A percentile compares a stretch with the other conserved stretches of the same genome.
phyloP scores from a whole-genome alignment of 2,329 filamentous ascomycete species.

The Didymella pinodella region DNA sequence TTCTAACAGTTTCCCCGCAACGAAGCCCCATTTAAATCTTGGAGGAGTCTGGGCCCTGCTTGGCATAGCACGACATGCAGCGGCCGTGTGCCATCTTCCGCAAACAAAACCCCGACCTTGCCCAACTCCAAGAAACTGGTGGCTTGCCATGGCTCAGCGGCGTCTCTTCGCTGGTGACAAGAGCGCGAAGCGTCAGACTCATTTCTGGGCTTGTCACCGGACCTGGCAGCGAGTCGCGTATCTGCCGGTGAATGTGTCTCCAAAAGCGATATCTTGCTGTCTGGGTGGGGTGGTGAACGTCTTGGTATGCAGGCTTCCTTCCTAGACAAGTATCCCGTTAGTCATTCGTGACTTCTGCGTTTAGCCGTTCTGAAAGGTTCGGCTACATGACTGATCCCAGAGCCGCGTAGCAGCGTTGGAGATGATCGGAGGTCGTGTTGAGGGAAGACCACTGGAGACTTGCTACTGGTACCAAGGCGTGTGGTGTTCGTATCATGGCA shows the following conservation, averaged over 20 bases:
- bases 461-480: slow-evolving; percentile 6
- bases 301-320: slow-evolving; percentile 24
- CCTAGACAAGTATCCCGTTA: slow-evolving; percentile 13
- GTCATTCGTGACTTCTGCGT: not conserved
- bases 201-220: slow-evolving; percentile 24
- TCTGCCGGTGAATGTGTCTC: slow-evolving; percentile 16
- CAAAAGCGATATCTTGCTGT: slow-evolving; percentile 9
- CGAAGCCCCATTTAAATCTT: slow-evolving; percentile 26
- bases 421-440: not conserved
- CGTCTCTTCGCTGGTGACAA: slow-evolving; percentile 30
- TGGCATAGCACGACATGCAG: slow-evolving; percentile 30
- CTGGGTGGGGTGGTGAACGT: slow-evolving; percentile 13
- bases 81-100: slow-evolving; percentile 16
- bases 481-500: slow-evolving; percentile 2
- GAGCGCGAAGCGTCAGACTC: slow-evolving; percentile 24
- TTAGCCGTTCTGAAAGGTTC: not conserved
- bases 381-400: not conserved
- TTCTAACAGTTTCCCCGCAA: slow-evolving; percentile 21
- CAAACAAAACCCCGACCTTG: slow-evolving; percentile 21
- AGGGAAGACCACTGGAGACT: not conserved
- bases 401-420: not conserved
- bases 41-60: slow-evolving; percentile 30
- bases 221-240: slow-evolving; percentile 22
- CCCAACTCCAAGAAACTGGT: slow-evolving; percentile 31
- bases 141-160: slow-evolving; percentile 35